Base-by-base conservation (phyloP, 164 flowering plant genomes). In the Liquidambar formosana region DNA sequence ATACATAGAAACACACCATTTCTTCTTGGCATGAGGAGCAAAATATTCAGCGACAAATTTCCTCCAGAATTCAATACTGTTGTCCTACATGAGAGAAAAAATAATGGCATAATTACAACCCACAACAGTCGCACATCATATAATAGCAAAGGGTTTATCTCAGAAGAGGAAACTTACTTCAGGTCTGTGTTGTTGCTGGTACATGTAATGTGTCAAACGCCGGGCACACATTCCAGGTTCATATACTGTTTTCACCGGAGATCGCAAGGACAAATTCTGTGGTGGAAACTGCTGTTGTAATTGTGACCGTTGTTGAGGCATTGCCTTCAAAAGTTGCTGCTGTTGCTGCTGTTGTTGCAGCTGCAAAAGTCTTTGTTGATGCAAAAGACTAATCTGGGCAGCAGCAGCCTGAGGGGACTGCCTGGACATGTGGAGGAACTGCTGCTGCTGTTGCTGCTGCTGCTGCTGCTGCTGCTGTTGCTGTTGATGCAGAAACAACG, bases 1-100 rank as follows among this genome's bases (percentile, higher is more conserved):
- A 78, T 96, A 96, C 82, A 87, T 85, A 14, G 99, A 96, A 61
- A 96, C 97, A 78, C 99, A 96, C 99, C 99, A 96, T 71, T 91
- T 90, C 82, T 96, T 96, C 81, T 87, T 96, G 54, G 99, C 98
- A 87, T 88, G 77, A 12, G 99, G 98, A 64, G 97, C 96, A 80
- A 90, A 96, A 77, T 81, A 93, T 66, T 96, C 98, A 0, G 89
- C 85, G 18, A 96, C 97, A 82, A 93, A 93, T 80, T 96, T 93
- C 66, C 99, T 84, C 99, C 99, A 96, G 73, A 89, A 96, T 18
- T 93, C 99, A 65, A 96, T 96, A 70, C 81, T 96, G 72, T 96
- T 96, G 73, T 96, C 99, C 99, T 96, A 67, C 75, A 74, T 9
- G 18, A 67, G 62, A 54, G 11, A 63, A 1, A 10, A 33, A 16